Evolutionary conservation across 2,329 filamentous ascomycete genomes (phyloP).

Genomic region (Lachnellula willkommii): DNA sequence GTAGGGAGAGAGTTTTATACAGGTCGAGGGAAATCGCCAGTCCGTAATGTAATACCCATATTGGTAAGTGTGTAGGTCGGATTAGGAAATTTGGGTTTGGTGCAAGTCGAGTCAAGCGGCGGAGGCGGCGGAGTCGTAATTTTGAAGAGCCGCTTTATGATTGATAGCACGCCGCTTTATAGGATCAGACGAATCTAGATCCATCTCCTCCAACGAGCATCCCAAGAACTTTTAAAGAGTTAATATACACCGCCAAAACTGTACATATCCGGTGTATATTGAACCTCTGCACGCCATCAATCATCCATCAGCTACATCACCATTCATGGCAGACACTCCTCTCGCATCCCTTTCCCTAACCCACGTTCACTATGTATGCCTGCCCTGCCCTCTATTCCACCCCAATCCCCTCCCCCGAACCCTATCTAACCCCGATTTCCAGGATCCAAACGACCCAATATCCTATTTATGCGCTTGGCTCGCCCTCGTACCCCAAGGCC

Average conservation of each 20-base stretch:
- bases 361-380: conserved; percentile 86
- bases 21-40: conserved; percentile 11
- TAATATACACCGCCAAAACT: neutral
- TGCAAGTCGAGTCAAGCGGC: neutral
- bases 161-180: conserved; percentile 3
- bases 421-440: conserved; percentile 2
- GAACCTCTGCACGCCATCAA: no score
- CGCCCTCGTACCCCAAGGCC: conserved; percentile 84
- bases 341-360: conserved; percentile 89
- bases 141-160: conserved; percentile 24
- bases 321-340: conserved; percentile 42
- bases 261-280: no score
- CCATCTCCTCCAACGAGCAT: no score
- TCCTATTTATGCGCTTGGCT: conserved; percentile 91
- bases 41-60: neutral
- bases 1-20: neutral
- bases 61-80: neutral
- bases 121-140: neutral
- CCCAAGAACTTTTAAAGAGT: neutral
- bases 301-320: no score
- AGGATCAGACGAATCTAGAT: neutral
- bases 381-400: neutral
- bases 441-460: conserved; percentile 81
- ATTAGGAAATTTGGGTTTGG: neutral
- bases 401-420: conserved; percentile 6